These are phyloP conservation scores for Pichia sp. DNA, from an alignment of 1,139 yeast genomes.

Conservation along the genomic window DNA sequence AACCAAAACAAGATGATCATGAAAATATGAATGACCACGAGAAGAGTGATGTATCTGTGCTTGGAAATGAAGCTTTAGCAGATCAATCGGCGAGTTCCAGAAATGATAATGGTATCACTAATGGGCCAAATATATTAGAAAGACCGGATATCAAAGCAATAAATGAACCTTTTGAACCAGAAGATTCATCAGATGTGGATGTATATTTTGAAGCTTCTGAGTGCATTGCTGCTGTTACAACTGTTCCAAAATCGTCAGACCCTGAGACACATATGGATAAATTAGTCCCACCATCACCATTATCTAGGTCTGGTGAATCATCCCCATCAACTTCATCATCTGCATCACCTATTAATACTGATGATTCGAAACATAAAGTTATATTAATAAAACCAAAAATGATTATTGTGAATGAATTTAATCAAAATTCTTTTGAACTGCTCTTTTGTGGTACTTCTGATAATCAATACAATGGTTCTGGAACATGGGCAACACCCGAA, in stretches of 20 bases:
- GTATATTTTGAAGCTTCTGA: slow-evolving; percentile 9
- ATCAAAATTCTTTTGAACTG: slow-evolving; percentile 37
- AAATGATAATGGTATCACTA: background rate
- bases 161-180: background rate
- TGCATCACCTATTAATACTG: background rate
- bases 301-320: background rate
- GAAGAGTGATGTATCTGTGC: background rate
- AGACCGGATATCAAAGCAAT: background rate
- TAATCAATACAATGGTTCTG: slow-evolving; percentile 33
- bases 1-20: slow-evolving; percentile 17
- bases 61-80: background rate
- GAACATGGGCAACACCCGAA: slow-evolving; percentile 50
- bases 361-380: background rate
- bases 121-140: background rate
- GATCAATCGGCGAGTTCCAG: background rate
- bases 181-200: slow-evolving; percentile 13
- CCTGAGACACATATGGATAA: background rate
- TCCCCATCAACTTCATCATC: background rate
- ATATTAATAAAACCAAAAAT: slow-evolving; percentile 1
- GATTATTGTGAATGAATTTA: slow-evolving; percentile 71
- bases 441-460: slow-evolving; percentile 44
- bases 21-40: background rate
- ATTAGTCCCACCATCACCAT: background rate
- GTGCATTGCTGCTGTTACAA: background rate
- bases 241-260: background rate